Evolutionary conservation across 345 rosid genomes (phyloP).

Genomic region (Lumnitzera littorea): DNA sequence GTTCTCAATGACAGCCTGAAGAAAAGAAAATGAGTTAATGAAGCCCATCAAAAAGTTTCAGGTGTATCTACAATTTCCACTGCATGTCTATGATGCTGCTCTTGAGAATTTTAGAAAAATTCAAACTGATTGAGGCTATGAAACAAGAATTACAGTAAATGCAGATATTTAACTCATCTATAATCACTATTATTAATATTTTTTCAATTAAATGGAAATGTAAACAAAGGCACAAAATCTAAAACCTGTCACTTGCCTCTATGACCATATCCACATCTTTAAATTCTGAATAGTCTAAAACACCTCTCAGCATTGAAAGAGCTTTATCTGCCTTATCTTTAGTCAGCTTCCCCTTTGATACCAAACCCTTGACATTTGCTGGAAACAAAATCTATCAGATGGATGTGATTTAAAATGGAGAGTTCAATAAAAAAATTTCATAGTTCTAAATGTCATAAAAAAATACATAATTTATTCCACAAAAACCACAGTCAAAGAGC

Average conservation of each 20-base stretch:
- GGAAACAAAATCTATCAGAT: slow-evolving; percentile 17
- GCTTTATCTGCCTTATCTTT: slow-evolving; percentile 68
- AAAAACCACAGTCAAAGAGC: neutral
- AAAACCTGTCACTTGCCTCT: slow-evolving; percentile 44
- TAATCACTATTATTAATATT: too few relatives aligned
- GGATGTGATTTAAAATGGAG: neutral
- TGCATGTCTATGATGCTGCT: too few relatives aligned
- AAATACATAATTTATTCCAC: neutral
- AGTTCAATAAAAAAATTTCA: neutral
- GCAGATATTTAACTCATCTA: too few relatives aligned
- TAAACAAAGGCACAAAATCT: neutral
- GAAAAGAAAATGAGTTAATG: slow-evolving; percentile 9
- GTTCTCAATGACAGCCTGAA: slow-evolving; percentile 90
- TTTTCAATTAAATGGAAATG: too few relatives aligned
- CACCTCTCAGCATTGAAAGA: slow-evolving; percentile 73
- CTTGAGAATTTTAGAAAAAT: too few relatives aligned
- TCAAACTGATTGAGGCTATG: too few relatives aligned
- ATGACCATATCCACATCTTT: slow-evolving; percentile 93
- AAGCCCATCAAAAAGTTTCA: slow-evolving; percentile 1
- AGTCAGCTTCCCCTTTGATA: slow-evolving; percentile 55
- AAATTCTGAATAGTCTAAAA: slow-evolving; percentile 67
- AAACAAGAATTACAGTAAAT: too few relatives aligned
- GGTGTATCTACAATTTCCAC: too few relatives aligned
- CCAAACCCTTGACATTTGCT: slow-evolving; percentile 73
- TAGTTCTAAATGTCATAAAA: neutral